These are phyloP conservation scores for Nepenthes gracilis DNA, from an alignment of 148 eudicot genomes.

Conservation along the genomic window DNA sequence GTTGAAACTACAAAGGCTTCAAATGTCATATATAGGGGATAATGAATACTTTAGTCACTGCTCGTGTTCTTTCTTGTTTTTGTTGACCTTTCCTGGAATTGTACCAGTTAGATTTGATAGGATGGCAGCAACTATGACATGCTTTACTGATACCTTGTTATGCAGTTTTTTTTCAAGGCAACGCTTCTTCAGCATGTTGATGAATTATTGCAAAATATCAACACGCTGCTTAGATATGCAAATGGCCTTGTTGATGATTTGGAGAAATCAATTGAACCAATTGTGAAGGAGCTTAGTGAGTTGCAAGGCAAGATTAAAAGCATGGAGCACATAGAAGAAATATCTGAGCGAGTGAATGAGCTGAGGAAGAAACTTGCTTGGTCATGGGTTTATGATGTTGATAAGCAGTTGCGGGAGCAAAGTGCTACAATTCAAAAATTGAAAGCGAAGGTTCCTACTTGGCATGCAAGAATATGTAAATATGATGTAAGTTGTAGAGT, in stretches of 20 bases:
- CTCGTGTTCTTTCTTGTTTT: background rate
- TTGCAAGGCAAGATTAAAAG: constrained; percentile 72
- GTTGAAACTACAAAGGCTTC: background rate
- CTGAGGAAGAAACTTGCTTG: constrained; percentile 83
- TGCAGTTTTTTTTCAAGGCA: constrained; percentile 94
- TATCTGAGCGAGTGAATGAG: constrained; percentile 48
- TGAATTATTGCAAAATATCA: constrained; percentile 60
- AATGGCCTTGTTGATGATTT: constrained; percentile 51
- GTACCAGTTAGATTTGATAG: background rate
- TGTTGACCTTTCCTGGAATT: background rate
- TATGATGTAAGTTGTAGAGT: constrained; percentile 38
- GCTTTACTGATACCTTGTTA: constrained; percentile 12
- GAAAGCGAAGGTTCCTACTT: constrained; percentile 42
- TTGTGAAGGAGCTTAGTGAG: constrained; percentile 58
- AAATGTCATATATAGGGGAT: background rate
- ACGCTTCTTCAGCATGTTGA: constrained; percentile 93
- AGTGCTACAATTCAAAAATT: constrained; percentile 33
- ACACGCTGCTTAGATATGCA: constrained; percentile 40
- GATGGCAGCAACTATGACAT: background rate
- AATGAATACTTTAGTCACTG: background rate
- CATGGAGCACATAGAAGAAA: constrained; percentile 81
- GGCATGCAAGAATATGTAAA: constrained; percentile 47
- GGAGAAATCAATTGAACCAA: constrained; percentile 69
- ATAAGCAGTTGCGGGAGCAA: constrained; percentile 43
- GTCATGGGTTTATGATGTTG: constrained; percentile 78